Evolutionary conservation across 23 red algal species (phyloP).

Genomic region (Agarophyton chilense): DNA sequence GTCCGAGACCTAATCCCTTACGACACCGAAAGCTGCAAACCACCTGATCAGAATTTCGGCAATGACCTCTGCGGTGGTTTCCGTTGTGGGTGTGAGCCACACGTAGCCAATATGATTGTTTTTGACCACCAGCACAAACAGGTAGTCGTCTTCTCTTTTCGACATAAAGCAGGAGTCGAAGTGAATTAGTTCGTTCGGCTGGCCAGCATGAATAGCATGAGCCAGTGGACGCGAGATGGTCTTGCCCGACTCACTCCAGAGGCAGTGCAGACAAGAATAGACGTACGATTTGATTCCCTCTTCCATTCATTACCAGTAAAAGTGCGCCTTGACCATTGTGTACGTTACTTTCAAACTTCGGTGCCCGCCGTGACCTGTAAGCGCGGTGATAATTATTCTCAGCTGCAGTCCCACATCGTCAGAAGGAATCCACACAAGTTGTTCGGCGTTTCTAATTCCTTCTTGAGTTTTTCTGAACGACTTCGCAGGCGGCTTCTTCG

Average conservation of each 20-base stretch:
- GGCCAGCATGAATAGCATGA: background rate
- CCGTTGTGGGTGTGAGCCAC: background rate
- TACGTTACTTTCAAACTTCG: background rate
- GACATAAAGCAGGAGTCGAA: slow-evolving; percentile 23
- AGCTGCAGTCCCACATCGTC: slow-evolving; percentile 39
- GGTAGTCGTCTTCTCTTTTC: background rate
- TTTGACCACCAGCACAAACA: background rate
- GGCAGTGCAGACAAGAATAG: slow-evolving; percentile 20
- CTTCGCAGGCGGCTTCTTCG: background rate
- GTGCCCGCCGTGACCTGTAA: slow-evolving; percentile 52
- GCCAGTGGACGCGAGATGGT: slow-evolving; percentile 33
- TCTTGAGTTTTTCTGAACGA: background rate
- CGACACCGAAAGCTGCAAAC: background rate
- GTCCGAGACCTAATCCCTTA: background rate
- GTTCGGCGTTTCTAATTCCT: background rate
- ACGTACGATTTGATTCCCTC: slow-evolving; percentile 44
- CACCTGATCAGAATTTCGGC: background rate
- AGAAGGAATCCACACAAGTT: slow-evolving; percentile 12
- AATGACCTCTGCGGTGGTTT: background rate
- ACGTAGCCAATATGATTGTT: background rate
- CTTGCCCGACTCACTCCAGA: background rate
- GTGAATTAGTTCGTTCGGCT: slow-evolving; percentile 38
- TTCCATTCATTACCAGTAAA: slow-evolving; percentile 16
- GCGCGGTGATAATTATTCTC: slow-evolving; percentile 24
- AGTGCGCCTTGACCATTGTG: background rate